Evolutionary conservation across 106 monocot genomes (phyloP), one percentile per base, ranked within the genome.

Genomic region (Dendrobium chrysotoxum): DNA sequence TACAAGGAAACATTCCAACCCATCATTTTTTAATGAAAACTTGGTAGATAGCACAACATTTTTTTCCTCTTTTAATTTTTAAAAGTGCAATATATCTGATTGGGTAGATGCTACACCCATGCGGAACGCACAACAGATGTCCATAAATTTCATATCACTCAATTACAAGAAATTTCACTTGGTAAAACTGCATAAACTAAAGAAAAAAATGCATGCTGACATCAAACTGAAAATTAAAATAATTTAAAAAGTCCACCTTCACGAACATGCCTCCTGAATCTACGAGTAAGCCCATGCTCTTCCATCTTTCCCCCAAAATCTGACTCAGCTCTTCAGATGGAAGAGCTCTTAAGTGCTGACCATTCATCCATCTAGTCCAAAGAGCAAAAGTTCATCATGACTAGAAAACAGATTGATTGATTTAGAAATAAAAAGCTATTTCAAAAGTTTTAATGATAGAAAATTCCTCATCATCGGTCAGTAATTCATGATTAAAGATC

Each of bases 321-420:
- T 87, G 83, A 17, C 80, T 84, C 79, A 99, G 79, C 46, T 86
- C 82, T 50, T 93, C 92, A 57, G 84, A 88, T 42, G 98, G 90
- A 88, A 99, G 87, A 30, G 91, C 80, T 87, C 93, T 95, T 80
- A 99, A 78, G 67, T 95, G 90, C 74, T 93, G 95, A 50, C 98
- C 95, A 82, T 99, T 99, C 95, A 99, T 95, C 98, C 98, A 99
- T 76, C 98, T 99, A 53, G 58, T 77, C 46, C 67, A 39, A 78
- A 75, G 3, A 80, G 44, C 53, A 57, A 87, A 66, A 2, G 16
- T 17, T 35, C 3, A 70, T 70, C 13, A 70, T 3, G 28, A 70
- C 15, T 23, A 70, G 25, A 3, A 70, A 70, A 35, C 31, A 70
- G 2, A 35, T 70, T 70, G 35, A 35, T 35, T 70, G 31, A 70